A percentile compares a stretch with the other conserved stretches of the same genome.
Evolutionary conservation across 1,284 basidiomycete genomes (phyloP).

Genomic region (Athelia psychrophila): DNA sequence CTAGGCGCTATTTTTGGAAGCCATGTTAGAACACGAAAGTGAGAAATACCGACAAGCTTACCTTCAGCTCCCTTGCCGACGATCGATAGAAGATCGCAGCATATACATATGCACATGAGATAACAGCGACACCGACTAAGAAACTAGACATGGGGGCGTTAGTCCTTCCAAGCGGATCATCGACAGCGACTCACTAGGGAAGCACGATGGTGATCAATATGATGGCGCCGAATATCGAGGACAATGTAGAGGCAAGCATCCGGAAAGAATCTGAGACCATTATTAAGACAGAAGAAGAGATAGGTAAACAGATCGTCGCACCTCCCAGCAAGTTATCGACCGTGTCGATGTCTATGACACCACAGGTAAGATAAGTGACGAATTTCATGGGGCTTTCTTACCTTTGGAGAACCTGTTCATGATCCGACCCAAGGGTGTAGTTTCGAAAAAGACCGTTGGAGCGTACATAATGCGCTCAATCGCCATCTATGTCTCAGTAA

Average conservation of each 20-base stretch:
- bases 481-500: constrained; percentile 34
- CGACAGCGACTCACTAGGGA: constrained; percentile 48
- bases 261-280: constrained; percentile 64
- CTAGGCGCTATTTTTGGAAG: constrained; percentile 42
- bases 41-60: constrained; percentile 18
- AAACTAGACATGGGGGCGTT: constrained; percentile 33
- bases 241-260: constrained; percentile 67
- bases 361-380: constrained; percentile 3
- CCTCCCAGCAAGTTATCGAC: constrained; percentile 75
- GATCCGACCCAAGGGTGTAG: constrained; percentile 88
- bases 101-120: constrained; percentile 59
- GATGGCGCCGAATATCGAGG: constrained; percentile 69
- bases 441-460: constrained; percentile 90
- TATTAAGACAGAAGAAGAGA: neutral
- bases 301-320: constrained; percentile 15
- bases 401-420: constrained; percentile 81
- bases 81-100: constrained; percentile 83
- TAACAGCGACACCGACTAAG: constrained; percentile 66
- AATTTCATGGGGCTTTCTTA: constrained; percentile 12
- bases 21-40: constrained; percentile 2
- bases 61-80: constrained; percentile 88
- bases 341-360: constrained; percentile 72
- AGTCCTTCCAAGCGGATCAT: too few relatives aligned
- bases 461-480: constrained; percentile 67
- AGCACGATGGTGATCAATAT: constrained; percentile 77